phyloP scores from a whole-genome alignment of 352 stramenopile species.

The Phytophthora europaea region DNA sequence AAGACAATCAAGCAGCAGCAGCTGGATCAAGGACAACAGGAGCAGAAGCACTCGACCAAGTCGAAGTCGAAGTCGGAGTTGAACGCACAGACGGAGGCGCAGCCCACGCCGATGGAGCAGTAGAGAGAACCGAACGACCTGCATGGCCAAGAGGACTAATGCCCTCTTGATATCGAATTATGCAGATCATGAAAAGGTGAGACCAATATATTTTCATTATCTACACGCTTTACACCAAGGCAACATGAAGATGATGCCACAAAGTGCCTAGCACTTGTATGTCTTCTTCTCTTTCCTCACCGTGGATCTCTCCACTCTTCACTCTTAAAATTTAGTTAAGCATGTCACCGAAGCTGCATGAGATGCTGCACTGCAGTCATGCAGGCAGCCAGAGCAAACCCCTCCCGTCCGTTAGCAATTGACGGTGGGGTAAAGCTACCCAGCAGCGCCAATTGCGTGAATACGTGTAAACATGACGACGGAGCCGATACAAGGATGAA shows the following conservation, averaged over 20 bases:
- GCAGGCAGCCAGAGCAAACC: slow-evolving; percentile 67
- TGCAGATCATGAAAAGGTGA: too few species aligned
- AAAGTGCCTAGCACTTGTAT: too few species aligned
- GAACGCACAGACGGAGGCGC: neutral
- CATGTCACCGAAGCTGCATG: slow-evolving; percentile 33
- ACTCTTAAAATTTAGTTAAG: neutral
- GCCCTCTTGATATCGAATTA: too few species aligned
- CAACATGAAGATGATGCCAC: too few species aligned
- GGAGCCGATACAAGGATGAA: slow-evolving; percentile 66
- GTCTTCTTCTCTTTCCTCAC: too few species aligned
- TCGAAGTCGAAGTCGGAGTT: neutral
- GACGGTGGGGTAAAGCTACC: slow-evolving; percentile 57
- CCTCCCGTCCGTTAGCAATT: slow-evolving; percentile 45
- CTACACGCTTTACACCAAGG: too few species aligned
- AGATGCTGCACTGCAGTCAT: slow-evolving; percentile 58
- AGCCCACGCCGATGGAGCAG: slow-evolving; percentile 18
- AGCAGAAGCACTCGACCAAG: neutral
- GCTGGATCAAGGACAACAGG: slow-evolving; percentile 27
- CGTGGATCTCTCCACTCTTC: too few species aligned
- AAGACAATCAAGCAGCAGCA: slow-evolving; percentile 40
- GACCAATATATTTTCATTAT: too few species aligned
- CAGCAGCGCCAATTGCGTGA: slow-evolving; percentile 70
- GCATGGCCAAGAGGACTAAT: neutral
- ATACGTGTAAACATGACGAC: slow-evolving; percentile 53
- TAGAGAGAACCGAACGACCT: neutral